A percentile compares a stretch with the other conserved stretches of the same genome.
These are phyloP conservation scores for Mycena galericulata DNA, from an alignment of 768 basidiomycete genomes.

Conservation along the genomic window DNA sequence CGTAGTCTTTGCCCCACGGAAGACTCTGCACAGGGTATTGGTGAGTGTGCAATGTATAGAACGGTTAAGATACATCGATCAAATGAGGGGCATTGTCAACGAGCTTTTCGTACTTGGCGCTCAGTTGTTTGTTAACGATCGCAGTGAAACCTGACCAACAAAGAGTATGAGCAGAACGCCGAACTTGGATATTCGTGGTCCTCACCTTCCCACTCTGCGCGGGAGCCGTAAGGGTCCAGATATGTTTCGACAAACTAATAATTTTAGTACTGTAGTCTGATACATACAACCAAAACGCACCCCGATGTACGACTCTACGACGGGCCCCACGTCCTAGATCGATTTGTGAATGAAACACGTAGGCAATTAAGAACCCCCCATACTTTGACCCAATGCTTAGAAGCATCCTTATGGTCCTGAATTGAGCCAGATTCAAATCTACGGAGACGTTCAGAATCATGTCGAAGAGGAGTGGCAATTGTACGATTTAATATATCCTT, in stretches of 20 bases:
- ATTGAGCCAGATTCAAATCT: slow-evolving; percentile 87
- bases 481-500: slow-evolving; percentile 83
- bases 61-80: slow-evolving; percentile 65
- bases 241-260: slow-evolving; percentile 82
- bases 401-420: slow-evolving; percentile 82
- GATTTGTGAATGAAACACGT: slow-evolving; percentile 77
- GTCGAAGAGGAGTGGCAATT: slow-evolving; percentile 34
- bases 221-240: slow-evolving; percentile 90
- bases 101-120: slow-evolving; percentile 83
- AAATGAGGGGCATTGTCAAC: slow-evolving; percentile 83
- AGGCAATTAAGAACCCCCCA: slow-evolving; percentile 79
- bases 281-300: slow-evolving; percentile 43
- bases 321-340: slow-evolving; percentile 89
- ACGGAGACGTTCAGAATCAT: slow-evolving; percentile 2
- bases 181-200: slow-evolving; percentile 8
- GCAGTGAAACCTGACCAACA: slow-evolving; percentile 80
- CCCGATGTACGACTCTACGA: slow-evolving; percentile 90
- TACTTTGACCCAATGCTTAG: slow-evolving; percentile 85
- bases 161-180: slow-evolving; percentile 19
- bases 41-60: slow-evolving; percentile 59
- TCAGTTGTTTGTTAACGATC: slow-evolving; percentile 87
- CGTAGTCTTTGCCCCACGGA: slow-evolving; percentile 81
- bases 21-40: slow-evolving; percentile 47
- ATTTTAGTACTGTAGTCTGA: neutral
- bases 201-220: slow-evolving; percentile 93